Evolutionary conservation across 2,329 filamentous ascomycete species (phyloP), one percentile per base, ranked within the genome.

Genomic region (Aspergillus phoenicis): DNA sequence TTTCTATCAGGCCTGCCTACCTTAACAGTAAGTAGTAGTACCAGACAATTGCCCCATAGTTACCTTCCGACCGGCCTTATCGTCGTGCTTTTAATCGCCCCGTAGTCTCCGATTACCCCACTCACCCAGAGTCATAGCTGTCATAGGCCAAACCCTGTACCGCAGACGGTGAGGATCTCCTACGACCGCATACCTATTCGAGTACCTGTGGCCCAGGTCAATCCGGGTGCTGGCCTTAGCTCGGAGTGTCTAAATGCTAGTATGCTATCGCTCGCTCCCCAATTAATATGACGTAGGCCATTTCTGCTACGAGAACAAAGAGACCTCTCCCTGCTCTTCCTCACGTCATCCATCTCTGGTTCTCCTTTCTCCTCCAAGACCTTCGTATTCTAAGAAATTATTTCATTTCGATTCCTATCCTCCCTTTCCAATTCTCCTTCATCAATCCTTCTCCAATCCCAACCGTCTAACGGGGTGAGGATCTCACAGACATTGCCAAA

Each of bases 121-220:
- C 53, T 39, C 24, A 24, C 26, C 41, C 45, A 41, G 53, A 47
- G 53, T 47, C 39, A 45, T 56, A 20, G 39, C 53, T 56, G 53
- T 47, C 53, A 56, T 56, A 56, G 53, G 53, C 43, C 26, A 28
- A 20, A 28, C 17, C 22, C 24, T 28, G 43, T 15, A 28, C 15
- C 38, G 26, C 15, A 45, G 43, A 36, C 33, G 33, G 33, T 36
- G 33, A 36, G 33, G 33, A 36, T 36, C 33, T 36, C 33, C 33
- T 36, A 11, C 33, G 33, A 36, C 33, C 33, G 33, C 22, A 45
- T 45, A 45, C 41, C 22, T 20, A 45, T 45, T 45, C 20, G 41
- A 49, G 45, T 49, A 49, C 45, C 7, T 49, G 45, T 49, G 45
- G 45, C 45, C 26, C 24, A 28, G 24, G 45, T 49, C 45, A 17